Percentiles rank a stretch among this genome's conserved stretches.
These are phyloP conservation scores for Stephania japonica DNA, from an alignment of 164 flowering plant genomes.

Conservation along the genomic window DNA sequence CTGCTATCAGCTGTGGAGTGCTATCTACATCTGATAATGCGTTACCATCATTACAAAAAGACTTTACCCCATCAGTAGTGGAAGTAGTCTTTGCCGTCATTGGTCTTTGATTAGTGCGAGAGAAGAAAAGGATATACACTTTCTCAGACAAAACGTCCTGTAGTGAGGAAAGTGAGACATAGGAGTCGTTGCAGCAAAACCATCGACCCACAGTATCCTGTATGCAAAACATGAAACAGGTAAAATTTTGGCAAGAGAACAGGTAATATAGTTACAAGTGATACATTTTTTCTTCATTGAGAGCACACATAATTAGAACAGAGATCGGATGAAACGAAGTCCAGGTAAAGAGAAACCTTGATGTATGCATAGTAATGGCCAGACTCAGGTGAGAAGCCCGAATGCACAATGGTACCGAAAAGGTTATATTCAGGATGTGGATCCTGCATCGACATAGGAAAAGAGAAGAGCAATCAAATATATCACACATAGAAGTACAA, in stretches of 20 bases:
- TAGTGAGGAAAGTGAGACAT: conserved; percentile 58
- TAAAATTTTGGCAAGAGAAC: not conserved
- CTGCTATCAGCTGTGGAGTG: conserved; percentile 24
- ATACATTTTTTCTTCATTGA: not conserved
- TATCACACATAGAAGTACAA: not conserved
- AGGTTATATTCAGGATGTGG: conserved; percentile 74
- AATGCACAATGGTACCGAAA: conserved; percentile 92
- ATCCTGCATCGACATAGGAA: conserved; percentile 52
- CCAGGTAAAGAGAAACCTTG: conserved; percentile 48
- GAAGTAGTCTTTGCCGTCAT: conserved; percentile 22
- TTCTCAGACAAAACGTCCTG: conserved; percentile 91
- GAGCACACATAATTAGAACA: not conserved
- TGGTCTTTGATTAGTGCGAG: conserved; percentile 66
- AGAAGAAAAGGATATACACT: conserved; percentile 87
- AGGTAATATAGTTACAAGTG: not conserved
- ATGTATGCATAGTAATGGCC: conserved; percentile 98
- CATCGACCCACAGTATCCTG: conserved; percentile 87
- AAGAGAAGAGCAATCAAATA: not conserved
- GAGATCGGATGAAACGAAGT: not conserved
- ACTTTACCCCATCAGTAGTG: conserved; percentile 43
- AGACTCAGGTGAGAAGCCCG: conserved; percentile 88
- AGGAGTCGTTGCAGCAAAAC: conserved; percentile 95
- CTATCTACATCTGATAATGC: conserved; percentile 16
- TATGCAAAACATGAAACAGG: conserved; percentile 5
- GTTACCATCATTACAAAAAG: conserved; percentile 40